Evolutionary conservation across 805 yeast genomes (phyloP).

Genomic region (Wickerhamomyces bisporus): DNA sequence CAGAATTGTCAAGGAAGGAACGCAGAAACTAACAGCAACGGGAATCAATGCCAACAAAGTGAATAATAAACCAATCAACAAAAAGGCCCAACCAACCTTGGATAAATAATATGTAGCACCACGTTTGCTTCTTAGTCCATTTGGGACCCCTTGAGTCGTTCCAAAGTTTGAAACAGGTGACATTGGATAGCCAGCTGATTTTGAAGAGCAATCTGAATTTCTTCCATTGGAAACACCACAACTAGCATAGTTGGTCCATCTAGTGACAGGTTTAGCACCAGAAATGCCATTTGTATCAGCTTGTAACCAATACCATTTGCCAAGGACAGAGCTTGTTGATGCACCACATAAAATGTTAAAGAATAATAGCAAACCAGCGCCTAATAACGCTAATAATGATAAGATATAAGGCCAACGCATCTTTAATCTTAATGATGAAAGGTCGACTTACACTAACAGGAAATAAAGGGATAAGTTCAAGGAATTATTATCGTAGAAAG

Average conservation of each 20-base stretch:
- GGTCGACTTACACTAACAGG: not conserved
- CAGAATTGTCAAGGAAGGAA: conserved; percentile 16
- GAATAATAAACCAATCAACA: conserved; percentile 52
- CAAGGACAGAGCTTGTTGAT: conserved; percentile 46
- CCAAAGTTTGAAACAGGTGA: conserved; percentile 76
- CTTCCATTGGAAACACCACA: conserved; percentile 39
- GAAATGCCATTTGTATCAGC: conserved; percentile 59
- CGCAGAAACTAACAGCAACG: conserved; percentile 18
- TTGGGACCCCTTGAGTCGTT: conserved; percentile 48
- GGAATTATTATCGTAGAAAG: no score
- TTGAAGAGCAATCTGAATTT: conserved; percentile 45
- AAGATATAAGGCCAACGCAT: conserved; percentile 27
- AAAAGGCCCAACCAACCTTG: conserved; percentile 64
- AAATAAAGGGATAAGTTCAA: not conserved
- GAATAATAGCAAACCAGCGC: conserved; percentile 49
- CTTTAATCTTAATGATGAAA: conserved; percentile 1
- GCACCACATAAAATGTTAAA: conserved; percentile 67
- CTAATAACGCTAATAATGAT: conserved; percentile 33
- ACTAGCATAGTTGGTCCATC: conserved; percentile 83
- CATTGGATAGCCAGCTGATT: conserved; percentile 75
- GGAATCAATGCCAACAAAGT: conserved; percentile 43
- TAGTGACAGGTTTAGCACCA: conserved; percentile 37
- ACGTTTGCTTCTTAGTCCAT: conserved; percentile 41
- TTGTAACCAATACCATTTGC: conserved; percentile 71
- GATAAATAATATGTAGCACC: conserved; percentile 59